Percentiles rank a stretch among this genome's conserved stretches.
Conservation (phyloP, 768 basidiomycete genomes). For the Neoboletus subvelutipes region DNA sequence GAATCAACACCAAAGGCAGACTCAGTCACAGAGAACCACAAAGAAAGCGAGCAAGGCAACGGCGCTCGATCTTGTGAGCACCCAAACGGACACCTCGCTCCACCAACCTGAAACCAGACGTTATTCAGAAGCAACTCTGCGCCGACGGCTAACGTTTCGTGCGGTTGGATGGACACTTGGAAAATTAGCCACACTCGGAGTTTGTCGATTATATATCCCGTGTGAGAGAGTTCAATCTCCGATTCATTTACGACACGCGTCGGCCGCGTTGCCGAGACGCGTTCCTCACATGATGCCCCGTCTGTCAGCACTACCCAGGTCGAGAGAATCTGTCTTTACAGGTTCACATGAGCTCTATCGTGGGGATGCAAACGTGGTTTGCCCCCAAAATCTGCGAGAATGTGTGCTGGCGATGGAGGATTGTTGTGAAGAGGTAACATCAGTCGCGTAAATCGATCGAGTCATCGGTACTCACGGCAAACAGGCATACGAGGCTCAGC, state of each 20-base stretch:
- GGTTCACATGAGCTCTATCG: conserved; percentile 65
- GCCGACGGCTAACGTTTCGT: conserved; percentile 60
- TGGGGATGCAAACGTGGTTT: conserved; percentile 60
- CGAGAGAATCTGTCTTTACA: conserved; percentile 68
- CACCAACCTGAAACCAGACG: conserved; percentile 72
- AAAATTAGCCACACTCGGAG: conserved; percentile 23
- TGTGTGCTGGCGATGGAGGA: conserved; percentile 79
- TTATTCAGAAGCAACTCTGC: conserved; percentile 47
- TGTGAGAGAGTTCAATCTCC: conserved; percentile 26
- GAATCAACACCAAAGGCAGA: conserved; percentile 59
- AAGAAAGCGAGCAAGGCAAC: conserved; percentile 37
- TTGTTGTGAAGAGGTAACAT: conserved; percentile 71
- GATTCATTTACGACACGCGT: conserved; percentile 16
- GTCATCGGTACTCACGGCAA: conserved; percentile 1
- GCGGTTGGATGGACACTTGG: conserved; percentile 67
- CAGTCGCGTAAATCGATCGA: neutral
- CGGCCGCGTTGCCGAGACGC: conserved; percentile 15
- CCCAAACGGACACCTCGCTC: conserved; percentile 64
- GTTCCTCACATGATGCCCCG: conserved; percentile 38
- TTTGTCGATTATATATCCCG: conserved; percentile 30
- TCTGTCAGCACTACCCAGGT: conserved; percentile 47
- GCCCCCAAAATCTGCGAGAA: conserved; percentile 70
- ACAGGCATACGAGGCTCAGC: conserved; percentile 68
- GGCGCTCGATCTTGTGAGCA: conserved; percentile 51
- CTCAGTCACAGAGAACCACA: conserved; percentile 39